Conservation (phyloP, 108 stramenopile species). For the Cyclotella atomus region DNA sequence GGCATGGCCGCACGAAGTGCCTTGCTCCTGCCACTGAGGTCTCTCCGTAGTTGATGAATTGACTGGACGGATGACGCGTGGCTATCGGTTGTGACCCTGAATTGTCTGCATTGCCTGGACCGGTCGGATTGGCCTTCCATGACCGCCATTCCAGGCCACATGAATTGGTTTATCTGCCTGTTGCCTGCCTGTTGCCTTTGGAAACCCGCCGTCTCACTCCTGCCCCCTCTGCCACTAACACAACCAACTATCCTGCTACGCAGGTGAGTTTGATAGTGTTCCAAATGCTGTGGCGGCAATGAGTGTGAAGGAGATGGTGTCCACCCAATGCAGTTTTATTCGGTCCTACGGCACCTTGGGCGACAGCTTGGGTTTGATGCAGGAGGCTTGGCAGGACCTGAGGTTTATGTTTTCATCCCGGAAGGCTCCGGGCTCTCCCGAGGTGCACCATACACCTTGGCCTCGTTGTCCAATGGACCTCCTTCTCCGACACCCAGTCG, state of each 20-base stretch:
- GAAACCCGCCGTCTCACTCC: not conserved
- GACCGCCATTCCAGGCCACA: no score
- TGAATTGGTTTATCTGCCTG: no score
- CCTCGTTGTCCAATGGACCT: not conserved
- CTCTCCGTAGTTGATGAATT: no score
- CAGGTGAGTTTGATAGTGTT: not conserved
- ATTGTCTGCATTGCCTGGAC: no score
- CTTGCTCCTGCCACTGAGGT: no score
- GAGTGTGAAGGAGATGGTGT: not conserved
- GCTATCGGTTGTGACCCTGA: no score
- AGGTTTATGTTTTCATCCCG: not conserved
- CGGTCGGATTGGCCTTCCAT: no score
- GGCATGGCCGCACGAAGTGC: no score
- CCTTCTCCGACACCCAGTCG: not conserved
- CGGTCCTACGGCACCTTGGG: not conserved
- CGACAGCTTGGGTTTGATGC: slow-evolving; percentile 6
- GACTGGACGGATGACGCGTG: no score
- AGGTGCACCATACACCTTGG: not conserved
- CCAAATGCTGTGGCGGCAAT: not conserved
- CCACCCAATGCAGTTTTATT: not conserved
- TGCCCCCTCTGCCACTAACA: not conserved
- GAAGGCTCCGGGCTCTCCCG: not conserved
- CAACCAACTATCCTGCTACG: not conserved
- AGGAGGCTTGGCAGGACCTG: not conserved
- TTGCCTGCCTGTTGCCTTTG: no score